A percentile compares a stretch with the other conserved stretches of the same genome.
phyloP scores from a whole-genome alignment of 2,329 filamentous ascomycete species.

The Xylariales sp. region DNA sequence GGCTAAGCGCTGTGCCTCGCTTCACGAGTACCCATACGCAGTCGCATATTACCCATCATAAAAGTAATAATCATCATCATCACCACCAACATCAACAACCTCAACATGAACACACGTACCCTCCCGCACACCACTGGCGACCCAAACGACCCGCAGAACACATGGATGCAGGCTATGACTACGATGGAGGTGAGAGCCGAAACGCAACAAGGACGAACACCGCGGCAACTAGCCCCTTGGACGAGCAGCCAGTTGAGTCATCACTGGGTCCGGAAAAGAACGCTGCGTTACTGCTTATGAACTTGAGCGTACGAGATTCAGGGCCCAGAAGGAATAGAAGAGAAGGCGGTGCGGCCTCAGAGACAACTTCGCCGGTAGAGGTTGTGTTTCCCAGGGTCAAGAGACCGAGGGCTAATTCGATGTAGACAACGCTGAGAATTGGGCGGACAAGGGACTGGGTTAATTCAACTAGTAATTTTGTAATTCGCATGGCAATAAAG shows the following conservation, averaged over 20 bases:
- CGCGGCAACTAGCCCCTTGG: conserved; percentile 5
- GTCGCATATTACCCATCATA: conserved; percentile 3
- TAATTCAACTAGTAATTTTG: no score
- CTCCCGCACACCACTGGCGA: conserved; percentile 8
- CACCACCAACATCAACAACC: conserved; percentile 7
- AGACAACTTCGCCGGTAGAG: conserved; percentile 19
- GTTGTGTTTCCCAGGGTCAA: conserved; percentile 30
- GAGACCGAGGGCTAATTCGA: conserved; percentile 35
- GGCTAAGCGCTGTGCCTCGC: conserved; percentile 41
- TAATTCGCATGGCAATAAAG: no score
- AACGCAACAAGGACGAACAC: conserved; percentile 3
- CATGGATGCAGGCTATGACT: conserved; percentile 19
- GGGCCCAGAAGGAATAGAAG: conserved; percentile 2
- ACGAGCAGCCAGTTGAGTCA: not conserved
- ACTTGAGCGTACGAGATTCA: conserved; percentile 37
- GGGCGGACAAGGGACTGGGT: no score
- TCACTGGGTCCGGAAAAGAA: conserved; percentile 34
- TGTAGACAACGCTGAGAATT: conserved; percentile 22
- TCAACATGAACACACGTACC: conserved; percentile 10
- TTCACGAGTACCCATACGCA: conserved; percentile 20
- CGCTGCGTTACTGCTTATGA: conserved; percentile 43
- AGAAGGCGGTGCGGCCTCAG: conserved; percentile 13
- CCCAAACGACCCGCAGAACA: conserved; percentile 25
- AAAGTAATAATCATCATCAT: conserved; percentile 6
- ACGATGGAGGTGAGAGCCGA: conserved; percentile 17